phyloP scores from a whole-genome alignment of 1,139 yeast species.

The Saccharomyces pastorianus region DNA sequence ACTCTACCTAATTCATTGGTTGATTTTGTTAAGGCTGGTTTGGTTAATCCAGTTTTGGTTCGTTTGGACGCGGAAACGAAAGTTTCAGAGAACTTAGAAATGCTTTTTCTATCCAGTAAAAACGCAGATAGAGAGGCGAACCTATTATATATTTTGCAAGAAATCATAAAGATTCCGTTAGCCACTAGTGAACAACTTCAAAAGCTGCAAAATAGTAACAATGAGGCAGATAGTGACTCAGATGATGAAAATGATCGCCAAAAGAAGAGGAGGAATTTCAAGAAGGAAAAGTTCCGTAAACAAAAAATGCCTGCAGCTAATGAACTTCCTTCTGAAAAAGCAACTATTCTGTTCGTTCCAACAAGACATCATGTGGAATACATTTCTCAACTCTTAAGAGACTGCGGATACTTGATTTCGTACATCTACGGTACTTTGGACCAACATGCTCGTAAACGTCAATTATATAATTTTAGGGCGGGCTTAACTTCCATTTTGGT shows the following conservation, averaged over 20 bases:
- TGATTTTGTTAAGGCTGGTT: slow-evolving; percentile 95
- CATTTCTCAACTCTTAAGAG: slow-evolving; percentile 56
- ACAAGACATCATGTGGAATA: slow-evolving; percentile 97
- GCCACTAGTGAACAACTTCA: slow-evolving; percentile 61
- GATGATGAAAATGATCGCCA: slow-evolving; percentile 37
- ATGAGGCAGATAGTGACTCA: slow-evolving; percentile 43
- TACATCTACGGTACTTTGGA: slow-evolving; percentile 91
- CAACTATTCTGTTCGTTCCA: slow-evolving; percentile 92
- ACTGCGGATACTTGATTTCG: slow-evolving; percentile 79
- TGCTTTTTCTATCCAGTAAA: slow-evolving; percentile 78
- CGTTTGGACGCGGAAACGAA: slow-evolving; percentile 88
- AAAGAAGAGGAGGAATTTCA: slow-evolving; percentile 31
- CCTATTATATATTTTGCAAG: slow-evolving; percentile 63
- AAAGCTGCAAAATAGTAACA: slow-evolving; percentile 37
- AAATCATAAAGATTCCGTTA: slow-evolving; percentile 74
- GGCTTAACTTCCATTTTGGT: slow-evolving; percentile 80
- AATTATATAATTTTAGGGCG: slow-evolving; percentile 71
- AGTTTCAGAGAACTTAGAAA: slow-evolving; percentile 80
- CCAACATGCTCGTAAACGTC: slow-evolving; percentile 89
- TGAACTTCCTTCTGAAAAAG: slow-evolving; percentile 70
- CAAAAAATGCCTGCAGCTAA: slow-evolving; percentile 69
- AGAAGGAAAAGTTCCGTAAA: slow-evolving; percentile 38
- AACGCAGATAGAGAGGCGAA: slow-evolving; percentile 88
- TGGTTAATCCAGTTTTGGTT: slow-evolving; percentile 83
- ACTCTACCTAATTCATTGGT: slow-evolving; percentile 88